Evolutionary conservation across 2,329 filamentous ascomycete genomes (phyloP).

Genomic region (Cercospora berteroae): DNA sequence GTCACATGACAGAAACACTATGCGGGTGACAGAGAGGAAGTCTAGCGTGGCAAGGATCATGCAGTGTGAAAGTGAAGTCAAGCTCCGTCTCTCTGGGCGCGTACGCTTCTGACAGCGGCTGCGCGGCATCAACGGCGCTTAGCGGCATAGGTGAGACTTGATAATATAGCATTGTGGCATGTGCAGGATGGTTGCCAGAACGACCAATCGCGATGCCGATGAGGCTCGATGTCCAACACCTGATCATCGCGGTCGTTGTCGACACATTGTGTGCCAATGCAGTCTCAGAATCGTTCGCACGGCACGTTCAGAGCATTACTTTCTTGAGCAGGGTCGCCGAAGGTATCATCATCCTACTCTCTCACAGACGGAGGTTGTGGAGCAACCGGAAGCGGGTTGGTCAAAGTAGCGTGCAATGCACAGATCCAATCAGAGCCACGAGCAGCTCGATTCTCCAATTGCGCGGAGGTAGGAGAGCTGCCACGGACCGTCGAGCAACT

Average conservation of each 20-base stretch:
- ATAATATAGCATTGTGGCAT: neutral
- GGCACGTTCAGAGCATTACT: neutral
- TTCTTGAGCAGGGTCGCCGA: neutral
- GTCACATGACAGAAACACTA: constrained; percentile 3
- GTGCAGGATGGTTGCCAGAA: neutral
- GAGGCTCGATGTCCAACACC: neutral
- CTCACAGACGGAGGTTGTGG: neutral
- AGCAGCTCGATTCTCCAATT: neutral
- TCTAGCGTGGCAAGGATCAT: neutral
- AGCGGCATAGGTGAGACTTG: neutral
- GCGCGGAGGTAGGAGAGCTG: neutral
- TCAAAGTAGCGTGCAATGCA: neutral
- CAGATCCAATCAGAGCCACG: neutral
- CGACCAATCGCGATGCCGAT: neutral
- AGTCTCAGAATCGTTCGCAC: neutral
- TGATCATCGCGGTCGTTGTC: neutral
- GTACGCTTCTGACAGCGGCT: constrained; percentile 4
- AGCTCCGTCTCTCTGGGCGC: neutral
- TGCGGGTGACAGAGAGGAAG: neutral
- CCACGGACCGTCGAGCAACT: constrained; percentile 8
- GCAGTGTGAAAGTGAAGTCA: neutral
- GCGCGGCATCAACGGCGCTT: constrained; percentile 4
- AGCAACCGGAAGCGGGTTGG: constrained; percentile 3
- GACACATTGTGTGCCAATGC: neutral
- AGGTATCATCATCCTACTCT: neutral